Percentiles rank a stretch among this genome's conserved stretches.
phyloP scores from a whole-genome alignment of 2,329 filamentous ascomycete species.

The Phialophora tarda region DNA sequence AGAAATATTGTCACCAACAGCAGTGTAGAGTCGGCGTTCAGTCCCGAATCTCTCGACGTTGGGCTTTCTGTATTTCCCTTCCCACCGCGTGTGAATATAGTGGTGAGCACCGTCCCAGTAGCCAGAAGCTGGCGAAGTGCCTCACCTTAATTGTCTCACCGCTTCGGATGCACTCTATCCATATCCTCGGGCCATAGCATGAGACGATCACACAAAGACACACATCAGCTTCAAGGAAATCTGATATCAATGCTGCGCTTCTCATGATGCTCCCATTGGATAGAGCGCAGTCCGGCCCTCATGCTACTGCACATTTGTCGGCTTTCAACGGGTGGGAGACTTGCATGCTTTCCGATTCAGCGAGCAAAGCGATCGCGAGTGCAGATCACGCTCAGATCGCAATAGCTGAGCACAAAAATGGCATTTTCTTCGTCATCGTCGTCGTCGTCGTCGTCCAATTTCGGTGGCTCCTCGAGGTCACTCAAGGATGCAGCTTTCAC shows the following conservation, averaged over 20 bases:
- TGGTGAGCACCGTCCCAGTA: neutral
- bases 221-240: constrained; percentile 8
- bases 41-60: neutral
- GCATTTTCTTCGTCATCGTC: constrained; percentile 41
- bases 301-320: constrained; percentile 13
- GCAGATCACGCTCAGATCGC: neutral
- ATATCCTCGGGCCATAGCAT: constrained; percentile 23
- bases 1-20: neutral
- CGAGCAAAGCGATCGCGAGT: constrained; percentile 2
- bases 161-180: constrained; percentile 11
- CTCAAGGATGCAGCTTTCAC: constrained; percentile 31
- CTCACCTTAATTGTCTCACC: constrained; percentile 15
- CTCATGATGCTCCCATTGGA: constrained; percentile 22
- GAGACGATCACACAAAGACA: constrained; percentile 10
- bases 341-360: constrained; percentile 10
- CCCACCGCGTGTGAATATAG: neutral
- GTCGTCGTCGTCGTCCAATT: constrained; percentile 37
- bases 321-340: constrained; percentile 15
- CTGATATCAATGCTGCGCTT: constrained; percentile 17
- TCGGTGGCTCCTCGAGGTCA: constrained; percentile 23
- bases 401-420: constrained; percentile 21
- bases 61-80: neutral
- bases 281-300: constrained; percentile 1
- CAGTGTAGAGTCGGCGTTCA: neutral
- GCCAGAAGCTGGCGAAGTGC: neutral